Conservation (phyloP, 1,284 basidiomycete genomes). For the Xerocomus tenax region DNA sequence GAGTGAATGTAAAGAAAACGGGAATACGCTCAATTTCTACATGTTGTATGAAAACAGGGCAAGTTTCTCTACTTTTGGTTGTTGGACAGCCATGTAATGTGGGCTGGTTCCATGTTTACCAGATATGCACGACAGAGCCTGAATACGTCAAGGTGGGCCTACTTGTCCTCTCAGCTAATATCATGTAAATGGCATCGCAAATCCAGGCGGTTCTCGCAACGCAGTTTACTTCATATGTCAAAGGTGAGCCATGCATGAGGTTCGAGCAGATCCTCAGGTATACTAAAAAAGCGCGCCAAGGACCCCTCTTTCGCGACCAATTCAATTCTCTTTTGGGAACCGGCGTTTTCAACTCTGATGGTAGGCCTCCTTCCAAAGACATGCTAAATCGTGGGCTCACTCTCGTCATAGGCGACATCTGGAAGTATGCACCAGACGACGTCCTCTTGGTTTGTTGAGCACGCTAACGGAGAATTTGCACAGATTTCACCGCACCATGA, state of each 20-base stretch:
- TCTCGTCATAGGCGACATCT: conserved; percentile 36
- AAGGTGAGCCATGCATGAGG: conserved; percentile 27
- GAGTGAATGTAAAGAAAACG: conserved; percentile 19
- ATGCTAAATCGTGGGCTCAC: not conserved
- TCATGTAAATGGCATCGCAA: not conserved
- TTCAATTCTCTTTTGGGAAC: conserved; percentile 39
- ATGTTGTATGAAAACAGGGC: conserved; percentile 32
- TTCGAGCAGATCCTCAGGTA: not conserved
- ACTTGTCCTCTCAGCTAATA: not conserved
- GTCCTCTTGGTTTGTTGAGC: not conserved
- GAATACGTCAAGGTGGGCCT: conserved; percentile 34
- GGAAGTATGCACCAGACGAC: conserved; percentile 34
- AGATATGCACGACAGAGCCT: conserved; percentile 35
- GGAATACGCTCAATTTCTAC: conserved; percentile 28
- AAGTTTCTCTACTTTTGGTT: not conserved
- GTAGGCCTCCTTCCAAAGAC: conserved; percentile 24
- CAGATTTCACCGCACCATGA: conserved; percentile 48
- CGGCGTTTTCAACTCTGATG: conserved; percentile 57
- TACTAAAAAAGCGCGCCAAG: conserved; percentile 11
- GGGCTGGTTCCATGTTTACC: not conserved
- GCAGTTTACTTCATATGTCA: conserved; percentile 37
- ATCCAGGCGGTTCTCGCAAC: conserved; percentile 31
- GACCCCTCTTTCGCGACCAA: conserved; percentile 22
- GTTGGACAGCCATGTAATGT: not conserved
- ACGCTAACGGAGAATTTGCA: not conserved